A percentile compares a stretch with the other conserved stretches of the same genome.
These are phyloP conservation scores for Glycine soja DNA, from an alignment of 306 rosid genomes.

Conservation along the genomic window DNA sequence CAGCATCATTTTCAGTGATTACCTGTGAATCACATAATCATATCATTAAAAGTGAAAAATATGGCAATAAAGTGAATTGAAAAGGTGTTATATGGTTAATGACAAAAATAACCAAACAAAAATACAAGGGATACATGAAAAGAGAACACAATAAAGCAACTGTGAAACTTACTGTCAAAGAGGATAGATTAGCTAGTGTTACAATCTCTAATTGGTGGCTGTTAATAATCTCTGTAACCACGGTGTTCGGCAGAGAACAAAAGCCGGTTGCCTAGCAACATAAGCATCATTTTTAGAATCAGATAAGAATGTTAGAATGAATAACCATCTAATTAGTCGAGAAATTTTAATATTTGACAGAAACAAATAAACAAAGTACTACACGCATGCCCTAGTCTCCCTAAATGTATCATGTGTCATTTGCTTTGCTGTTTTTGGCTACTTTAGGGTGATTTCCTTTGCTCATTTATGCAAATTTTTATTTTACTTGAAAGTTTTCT, in stretches of 20 bases:
- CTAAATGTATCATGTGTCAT: background rate
- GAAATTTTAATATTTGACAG: background rate
- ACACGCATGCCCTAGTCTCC: slow-evolving; percentile 21
- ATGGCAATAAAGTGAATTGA: background rate
- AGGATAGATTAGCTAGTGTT: slow-evolving; percentile 79
- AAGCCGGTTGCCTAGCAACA: slow-evolving; percentile 53
- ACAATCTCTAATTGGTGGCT: slow-evolving; percentile 66
- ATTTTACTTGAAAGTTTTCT: background rate
- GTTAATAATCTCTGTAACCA: slow-evolving; percentile 43
- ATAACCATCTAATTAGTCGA: slow-evolving; percentile 25
- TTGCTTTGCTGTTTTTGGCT: background rate
- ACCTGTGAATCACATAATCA: slow-evolving; percentile 47
- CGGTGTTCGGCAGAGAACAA: slow-evolving; percentile 53
- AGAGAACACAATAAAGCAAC: slow-evolving; percentile 24
- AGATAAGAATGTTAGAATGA: slow-evolving; percentile 29
- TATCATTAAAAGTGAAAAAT: slow-evolving; percentile 19
- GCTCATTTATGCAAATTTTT: background rate
- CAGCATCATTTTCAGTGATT: slow-evolving; percentile 44
- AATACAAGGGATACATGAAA: slow-evolving; percentile 10
- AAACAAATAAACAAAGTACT: slow-evolving; percentile 21
- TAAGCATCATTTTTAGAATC: slow-evolving; percentile 25
- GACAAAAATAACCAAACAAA: background rate
- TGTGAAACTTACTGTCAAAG: slow-evolving; percentile 63
- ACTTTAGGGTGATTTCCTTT: background rate
- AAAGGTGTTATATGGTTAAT: background rate